These are phyloP conservation scores for Fraxinus nigra DNA, from an alignment of 305 asterid species.

Conservation along the genomic window DNA sequence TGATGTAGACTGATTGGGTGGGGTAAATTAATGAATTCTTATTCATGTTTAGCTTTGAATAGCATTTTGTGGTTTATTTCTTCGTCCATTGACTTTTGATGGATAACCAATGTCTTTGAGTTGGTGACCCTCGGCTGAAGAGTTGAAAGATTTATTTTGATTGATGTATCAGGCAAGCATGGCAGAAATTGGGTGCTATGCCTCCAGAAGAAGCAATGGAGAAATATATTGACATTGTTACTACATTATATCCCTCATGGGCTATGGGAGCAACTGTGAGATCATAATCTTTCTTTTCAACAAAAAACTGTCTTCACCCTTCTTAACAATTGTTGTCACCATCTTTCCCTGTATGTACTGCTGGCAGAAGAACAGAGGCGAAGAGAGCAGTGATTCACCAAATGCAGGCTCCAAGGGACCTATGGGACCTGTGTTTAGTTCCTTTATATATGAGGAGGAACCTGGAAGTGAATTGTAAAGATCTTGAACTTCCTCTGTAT, in stretches of 20 bases:
- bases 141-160: slow-evolving; percentile 20
- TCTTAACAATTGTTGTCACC: background rate
- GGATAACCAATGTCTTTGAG: background rate
- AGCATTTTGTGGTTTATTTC: slow-evolving; percentile 6
- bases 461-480: slow-evolving; percentile 73
- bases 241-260: slow-evolving; percentile 87
- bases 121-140: slow-evolving; percentile 21
- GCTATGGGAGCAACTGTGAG: slow-evolving; percentile 63
- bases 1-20: background rate
- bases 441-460: slow-evolving; percentile 73
- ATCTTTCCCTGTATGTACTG: background rate
- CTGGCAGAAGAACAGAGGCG: slow-evolving; percentile 54
- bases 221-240: slow-evolving; percentile 79
- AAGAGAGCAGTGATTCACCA: slow-evolving; percentile 40
- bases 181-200: slow-evolving; percentile 96
- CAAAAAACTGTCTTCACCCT: background rate
- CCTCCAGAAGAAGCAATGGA: slow-evolving; percentile 99
- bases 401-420: slow-evolving; percentile 64
- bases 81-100: background rate
- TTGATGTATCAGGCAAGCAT: slow-evolving; percentile 81
- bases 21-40: background rate
- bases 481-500: slow-evolving; percentile 26
- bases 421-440: slow-evolving; percentile 96
- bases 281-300: slow-evolving; percentile 23
- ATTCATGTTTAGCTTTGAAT: background rate